Evolutionary conservation across 2,329 filamentous ascomycete species (phyloP), one percentile per base, ranked within the genome.

Genomic region (Neonectria ditissima): DNA sequence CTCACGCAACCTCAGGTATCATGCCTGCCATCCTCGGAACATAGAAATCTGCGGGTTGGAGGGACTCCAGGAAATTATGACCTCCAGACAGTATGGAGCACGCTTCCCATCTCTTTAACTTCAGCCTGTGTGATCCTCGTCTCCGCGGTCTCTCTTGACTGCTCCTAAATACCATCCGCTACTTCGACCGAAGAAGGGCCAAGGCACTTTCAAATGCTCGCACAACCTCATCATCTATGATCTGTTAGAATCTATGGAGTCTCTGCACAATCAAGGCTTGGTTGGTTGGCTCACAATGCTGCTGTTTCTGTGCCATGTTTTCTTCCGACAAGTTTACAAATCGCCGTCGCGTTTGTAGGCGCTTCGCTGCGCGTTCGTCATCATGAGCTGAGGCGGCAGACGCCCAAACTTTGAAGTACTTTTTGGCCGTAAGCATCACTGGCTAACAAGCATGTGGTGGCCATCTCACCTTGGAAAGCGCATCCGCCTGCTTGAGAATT

Each of bases 351-450:
- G 94, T 97, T 74, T 91, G 91, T 48, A 97, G 84, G 59, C 94
- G 89, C 78, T 95, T 95, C 66, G 88, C 84, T 24, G 92, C 91
- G 59, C 94, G 87, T 63, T 91, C 89, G 59, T 92, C 89, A 76
- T 97, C 94, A 65, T 92, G 89, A 11, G 83, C 80, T 32, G 89
- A 86, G 1, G 91, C 91, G 13, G 91, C 88, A 20, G 90, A 84
- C 24, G 92, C 91, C 94, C 94, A 97, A 37, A 89, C 81, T 62
- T 86, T 85, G 77, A 97, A 97, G 75, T 91, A 92, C 93, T 97
- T 32, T 68, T 26, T 43, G 47, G 50, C 16, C 10, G 47, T 56
- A 60, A 65, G 56, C 39, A 34, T 51, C 45, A 30, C 39, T 9
- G 24, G 26, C 7, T 13, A n/a, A 67, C 75, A 59, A 68, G 75